Base-by-base conservation (phyloP, 306 rosid species). In the Glycine tomentella region DNA sequence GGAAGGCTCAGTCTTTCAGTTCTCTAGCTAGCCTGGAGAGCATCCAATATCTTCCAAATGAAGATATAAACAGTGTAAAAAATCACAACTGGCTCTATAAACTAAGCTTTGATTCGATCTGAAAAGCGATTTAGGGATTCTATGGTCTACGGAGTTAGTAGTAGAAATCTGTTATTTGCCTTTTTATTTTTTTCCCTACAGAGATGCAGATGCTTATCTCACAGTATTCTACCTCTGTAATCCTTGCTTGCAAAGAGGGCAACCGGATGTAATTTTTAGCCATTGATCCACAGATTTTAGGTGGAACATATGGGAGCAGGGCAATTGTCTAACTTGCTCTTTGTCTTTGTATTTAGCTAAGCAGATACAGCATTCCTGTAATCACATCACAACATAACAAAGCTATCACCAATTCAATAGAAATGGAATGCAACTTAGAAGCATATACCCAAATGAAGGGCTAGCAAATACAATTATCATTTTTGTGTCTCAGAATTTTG, bases 161-260 rank as follows among this genome's bases (percentile, higher is more conserved):
- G 31, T 25, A 25, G 31, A 25, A 25, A 25, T 25, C 31, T 25
- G 31, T 25, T 25, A 25, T 25, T 25, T 25, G 31, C 31, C 31
- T 25, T 25, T 25, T 25, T 25, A 25, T 25, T 25, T 25, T 25
- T 25, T 2, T 2, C 31, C 31, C 31, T 25, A 25, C 31, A 25
- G 31, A 25, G 31, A 25, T 25, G 31, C 31, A 25, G 31, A 25
- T 20, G 25, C 25, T 20, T 20, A 20, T 20, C 25, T 20, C 25
- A 20, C 25, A 20, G n/a, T 20, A 20, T 72, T 69, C 89, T 87
- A 90, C 58, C 84, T 87, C 71, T 90, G 84, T 66, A 95, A 84
- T 86, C 93, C 91, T 88, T 91, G 99, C 80, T 93, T 95, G 83
- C 98, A 95, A 58, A 95, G 98, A 81, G 99, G 99, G 46, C 99